Evolutionary conservation across 164 flowering plant species (phyloP).

Genomic region (Sextonia rubra): DNA sequence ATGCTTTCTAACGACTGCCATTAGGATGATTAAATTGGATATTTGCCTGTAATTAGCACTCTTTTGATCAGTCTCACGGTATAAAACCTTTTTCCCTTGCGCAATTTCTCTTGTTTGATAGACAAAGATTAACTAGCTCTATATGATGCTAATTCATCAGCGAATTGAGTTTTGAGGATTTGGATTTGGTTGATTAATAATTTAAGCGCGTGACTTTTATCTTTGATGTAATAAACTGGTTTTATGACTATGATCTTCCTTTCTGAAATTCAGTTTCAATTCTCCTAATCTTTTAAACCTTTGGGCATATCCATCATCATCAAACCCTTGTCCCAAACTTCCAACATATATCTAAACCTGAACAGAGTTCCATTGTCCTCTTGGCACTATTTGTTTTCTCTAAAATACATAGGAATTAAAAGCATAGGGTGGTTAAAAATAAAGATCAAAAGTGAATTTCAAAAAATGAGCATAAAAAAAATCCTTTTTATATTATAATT

Average conservation of each 20-base stretch:
- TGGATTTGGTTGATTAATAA: background rate
- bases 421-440: too few species aligned
- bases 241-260: background rate
- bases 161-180: background rate
- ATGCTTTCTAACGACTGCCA: background rate
- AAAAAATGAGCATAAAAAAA: too few species aligned
- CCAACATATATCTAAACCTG: background rate
- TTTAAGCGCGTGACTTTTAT: background rate
- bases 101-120: background rate
- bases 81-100: background rate
- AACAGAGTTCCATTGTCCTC: too few species aligned
- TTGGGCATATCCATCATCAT: background rate
- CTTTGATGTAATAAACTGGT: background rate
- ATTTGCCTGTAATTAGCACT: background rate
- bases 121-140: background rate
- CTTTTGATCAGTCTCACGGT: background rate
- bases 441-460: too few species aligned
- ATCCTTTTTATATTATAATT: too few species aligned
- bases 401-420: too few species aligned
- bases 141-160: background rate
- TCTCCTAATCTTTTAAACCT: background rate
- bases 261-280: background rate
- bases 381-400: too few species aligned
- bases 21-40: background rate
- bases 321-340: background rate